Base-by-base conservation (phyloP, 164 flowering plant genomes). In the Piper longum region DNA sequence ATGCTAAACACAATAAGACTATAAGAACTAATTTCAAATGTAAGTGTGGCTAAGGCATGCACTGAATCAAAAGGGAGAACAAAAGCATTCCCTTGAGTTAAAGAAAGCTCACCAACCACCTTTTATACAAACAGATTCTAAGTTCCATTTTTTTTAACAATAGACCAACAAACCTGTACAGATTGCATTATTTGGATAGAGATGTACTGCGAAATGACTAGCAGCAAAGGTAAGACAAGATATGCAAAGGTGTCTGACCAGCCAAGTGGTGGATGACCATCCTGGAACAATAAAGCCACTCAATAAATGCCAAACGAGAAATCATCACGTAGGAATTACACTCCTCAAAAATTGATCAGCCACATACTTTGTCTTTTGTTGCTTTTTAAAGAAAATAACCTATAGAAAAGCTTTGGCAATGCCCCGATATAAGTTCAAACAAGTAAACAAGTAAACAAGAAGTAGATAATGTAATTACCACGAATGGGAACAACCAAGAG, bases 181-280 rank as follows among this genome's bases (percentile, higher is more conserved):
- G 95, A 72, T 70, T 93, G 93, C 91, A 87, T 88, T 59, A 93
- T 84, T 73, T 87, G 85, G 52, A 93, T 69, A 57, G 97, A 93
- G 43, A 90, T 69, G 71, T 88, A 93, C 68, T 93, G 99, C 41
- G 96, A 72, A 19, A 78, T 67, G 64, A 93, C 80, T 44, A 93
- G 79, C 68, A 88, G 70, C 48, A 85, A 73, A 16, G 99, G 99
- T 75, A 93, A 70, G 45, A 87, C 93, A 68, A 93, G 96, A 76
- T 93, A 93, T 43, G 96, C 95, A 45, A 85, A 69, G 12, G 99
- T 93, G 75, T 90, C 92, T 26, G 83, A 75, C 99, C 99, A 93
- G 64, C 96, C 99, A 67, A 93, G 89, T 18, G 99, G 99, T 61
- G 99, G 99, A 73, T 93, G 99, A 68, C 96, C 95, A 82, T 90